Evolutionary conservation across 768 basidiomycete genomes (phyloP).

Genomic region (Tubosaeta sp.): DNA sequence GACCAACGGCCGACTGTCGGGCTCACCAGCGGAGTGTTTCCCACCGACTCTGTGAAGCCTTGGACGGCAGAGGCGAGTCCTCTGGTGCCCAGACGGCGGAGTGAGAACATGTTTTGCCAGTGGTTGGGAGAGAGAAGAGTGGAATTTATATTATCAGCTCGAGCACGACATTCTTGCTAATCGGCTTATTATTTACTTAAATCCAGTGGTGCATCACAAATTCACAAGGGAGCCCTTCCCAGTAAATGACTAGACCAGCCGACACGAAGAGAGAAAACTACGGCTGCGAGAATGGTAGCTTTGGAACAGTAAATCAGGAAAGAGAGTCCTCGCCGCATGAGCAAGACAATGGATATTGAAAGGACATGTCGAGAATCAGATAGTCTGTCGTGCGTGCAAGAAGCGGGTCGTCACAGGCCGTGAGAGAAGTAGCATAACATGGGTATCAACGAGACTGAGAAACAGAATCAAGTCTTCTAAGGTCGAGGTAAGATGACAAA

Average conservation of each 20-base stretch:
- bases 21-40: constrained; percentile 88
- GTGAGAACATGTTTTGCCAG: constrained; percentile 24
- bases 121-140: neutral
- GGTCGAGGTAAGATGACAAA: constrained; percentile 22
- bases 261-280: constrained; percentile 17
- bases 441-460: constrained; percentile 29
- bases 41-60: constrained; percentile 85
- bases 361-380: constrained; percentile 29
- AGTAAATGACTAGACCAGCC: constrained; percentile 20
- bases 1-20: neutral
- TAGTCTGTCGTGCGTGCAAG: constrained; percentile 35
- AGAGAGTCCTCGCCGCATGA: constrained; percentile 15
- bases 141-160: neutral
- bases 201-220: constrained; percentile 13
- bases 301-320: constrained; percentile 10
- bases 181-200: neutral
- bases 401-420: constrained; percentile 31
- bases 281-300: constrained; percentile 10
- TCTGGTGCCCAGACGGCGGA: constrained; percentile 28
- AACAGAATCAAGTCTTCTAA: constrained; percentile 10
- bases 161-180: constrained; percentile 22
- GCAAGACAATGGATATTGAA: constrained; percentile 23
- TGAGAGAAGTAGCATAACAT: constrained; percentile 33
- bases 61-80: constrained; percentile 48
- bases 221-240: constrained; percentile 23